Evolutionary conservation across 2,329 filamentous ascomycete genomes (phyloP).

Genomic region (Diaporthe eres): DNA sequence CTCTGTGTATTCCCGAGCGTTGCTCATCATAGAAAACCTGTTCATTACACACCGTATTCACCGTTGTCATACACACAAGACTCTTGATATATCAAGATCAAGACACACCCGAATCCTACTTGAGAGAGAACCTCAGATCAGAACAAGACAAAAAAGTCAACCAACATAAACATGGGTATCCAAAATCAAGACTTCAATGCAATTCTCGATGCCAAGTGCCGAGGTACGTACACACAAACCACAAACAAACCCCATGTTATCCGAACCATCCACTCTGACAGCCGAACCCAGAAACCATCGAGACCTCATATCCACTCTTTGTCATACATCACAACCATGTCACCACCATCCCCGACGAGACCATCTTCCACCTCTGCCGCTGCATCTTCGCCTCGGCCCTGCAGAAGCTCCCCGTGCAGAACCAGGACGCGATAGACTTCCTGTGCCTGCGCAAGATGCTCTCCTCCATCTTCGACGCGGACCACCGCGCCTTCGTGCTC

Average conservation of each 20-base stretch:
- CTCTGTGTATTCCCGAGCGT: not conserved
- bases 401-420: constrained; percentile 45
- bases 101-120: not conserved
- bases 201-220: constrained; percentile 40
- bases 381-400: constrained; percentile 45
- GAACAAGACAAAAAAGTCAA: not conserved
- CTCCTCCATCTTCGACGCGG: constrained; percentile 52
- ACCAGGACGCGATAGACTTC: constrained; percentile 43
- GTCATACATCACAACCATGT: constrained; percentile 48
- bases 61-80: not conserved
- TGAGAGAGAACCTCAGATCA: not conserved
- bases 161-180: constrained; percentile 30
- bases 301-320: constrained; percentile 48
- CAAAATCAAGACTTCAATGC: constrained; percentile 16
- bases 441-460: constrained; percentile 48
- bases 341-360: constrained; percentile 47
- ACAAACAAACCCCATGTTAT: not conserved
- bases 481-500: constrained; percentile 51
- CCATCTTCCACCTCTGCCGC: constrained; percentile 47
- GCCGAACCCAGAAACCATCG: constrained; percentile 48
- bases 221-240: constrained; percentile 35
- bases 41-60: not conserved
- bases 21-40: not conserved
- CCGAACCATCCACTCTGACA: not conserved
- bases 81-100: not conserved